Percentiles rank a stretch among this genome's conserved stretches.
Conservation (phyloP, 768 basidiomycete species). For the Lactarius pseudohatsudake region DNA sequence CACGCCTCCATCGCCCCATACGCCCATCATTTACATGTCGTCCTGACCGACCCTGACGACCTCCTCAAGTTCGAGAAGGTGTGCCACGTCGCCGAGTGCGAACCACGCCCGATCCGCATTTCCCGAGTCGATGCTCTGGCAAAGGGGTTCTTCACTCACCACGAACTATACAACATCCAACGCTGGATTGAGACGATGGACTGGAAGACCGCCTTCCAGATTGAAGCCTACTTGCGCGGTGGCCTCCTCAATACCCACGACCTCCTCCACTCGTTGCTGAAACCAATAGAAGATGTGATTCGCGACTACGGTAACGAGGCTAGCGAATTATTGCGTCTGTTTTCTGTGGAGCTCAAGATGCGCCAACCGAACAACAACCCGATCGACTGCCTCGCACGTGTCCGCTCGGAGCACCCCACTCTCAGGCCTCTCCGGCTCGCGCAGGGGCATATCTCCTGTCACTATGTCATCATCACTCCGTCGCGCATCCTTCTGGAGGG, state of each 20-base stretch:
- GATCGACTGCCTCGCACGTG: slow-evolving; percentile 46
- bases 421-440: slow-evolving; percentile 32
- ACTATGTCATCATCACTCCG: slow-evolving; percentile 75
- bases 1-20: slow-evolving; percentile 66
- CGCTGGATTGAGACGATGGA: slow-evolving; percentile 47
- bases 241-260: slow-evolving; percentile 63
- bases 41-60: slow-evolving; percentile 52
- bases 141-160: slow-evolving; percentile 51
- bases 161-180: slow-evolving; percentile 47
- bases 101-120: slow-evolving; percentile 32
- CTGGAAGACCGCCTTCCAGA: slow-evolving; percentile 75
- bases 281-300: slow-evolving; percentile 45
- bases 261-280: slow-evolving; percentile 44
- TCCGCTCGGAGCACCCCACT: slow-evolving; percentile 32
- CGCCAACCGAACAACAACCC: slow-evolving; percentile 45
- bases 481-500: slow-evolving; percentile 75
- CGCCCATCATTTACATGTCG: slow-evolving; percentile 66
- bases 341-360: slow-evolving; percentile 47
- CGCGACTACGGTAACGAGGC: slow-evolving; percentile 36
- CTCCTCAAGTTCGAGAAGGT: slow-evolving; percentile 52
- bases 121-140: slow-evolving; percentile 48
- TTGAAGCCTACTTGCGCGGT: slow-evolving; percentile 67
- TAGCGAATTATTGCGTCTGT: slow-evolving; percentile 54
- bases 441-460: slow-evolving; percentile 55
- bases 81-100: slow-evolving; percentile 51